phyloP scores from a whole-genome alignment of 1,284 basidiomycete genomes.

The Ceratobasidium sp. region DNA sequence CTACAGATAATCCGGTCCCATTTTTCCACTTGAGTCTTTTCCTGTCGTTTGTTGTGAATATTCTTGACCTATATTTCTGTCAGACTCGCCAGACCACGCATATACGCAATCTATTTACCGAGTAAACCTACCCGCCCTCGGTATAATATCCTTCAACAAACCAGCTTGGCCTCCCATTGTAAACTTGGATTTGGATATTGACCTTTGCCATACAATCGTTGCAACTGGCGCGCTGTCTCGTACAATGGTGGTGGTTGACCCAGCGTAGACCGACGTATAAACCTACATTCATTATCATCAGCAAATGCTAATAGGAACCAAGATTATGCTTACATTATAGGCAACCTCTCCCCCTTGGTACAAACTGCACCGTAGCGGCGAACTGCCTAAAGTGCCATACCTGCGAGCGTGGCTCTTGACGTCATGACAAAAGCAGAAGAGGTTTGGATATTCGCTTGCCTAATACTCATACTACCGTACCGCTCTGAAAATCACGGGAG shows the following conservation, averaged over 20 bases:
- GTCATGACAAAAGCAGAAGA: no score
- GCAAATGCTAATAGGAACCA: not conserved
- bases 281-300: slow-evolving; percentile 6
- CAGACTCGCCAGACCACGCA: not conserved
- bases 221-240: slow-evolving; percentile 8
- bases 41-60: slow-evolving; percentile 4
- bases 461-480: no score
- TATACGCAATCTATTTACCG: not conserved
- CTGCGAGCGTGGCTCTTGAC: not conserved
- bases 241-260: not conserved
- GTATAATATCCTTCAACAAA: not conserved
- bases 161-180: slow-evolving; percentile 6
- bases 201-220: slow-evolving; percentile 6
- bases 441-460: no score
- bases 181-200: slow-evolving; percentile 4
- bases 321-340: slow-evolving; percentile 8
- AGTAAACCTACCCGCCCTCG: slow-evolving; percentile 21
- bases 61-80: slow-evolving; percentile 7
- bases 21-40: slow-evolving; percentile 31
- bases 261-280: slow-evolving; percentile 10
- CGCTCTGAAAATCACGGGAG: no score
- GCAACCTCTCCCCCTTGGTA: not conserved
- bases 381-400: slow-evolving; percentile 17
- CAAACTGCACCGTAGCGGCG: slow-evolving; percentile 20
- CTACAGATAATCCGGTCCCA: not conserved